phyloP scores from a whole-genome alignment of 805 yeast genomes.

The Saccharomycopsis guyanensis region DNA sequence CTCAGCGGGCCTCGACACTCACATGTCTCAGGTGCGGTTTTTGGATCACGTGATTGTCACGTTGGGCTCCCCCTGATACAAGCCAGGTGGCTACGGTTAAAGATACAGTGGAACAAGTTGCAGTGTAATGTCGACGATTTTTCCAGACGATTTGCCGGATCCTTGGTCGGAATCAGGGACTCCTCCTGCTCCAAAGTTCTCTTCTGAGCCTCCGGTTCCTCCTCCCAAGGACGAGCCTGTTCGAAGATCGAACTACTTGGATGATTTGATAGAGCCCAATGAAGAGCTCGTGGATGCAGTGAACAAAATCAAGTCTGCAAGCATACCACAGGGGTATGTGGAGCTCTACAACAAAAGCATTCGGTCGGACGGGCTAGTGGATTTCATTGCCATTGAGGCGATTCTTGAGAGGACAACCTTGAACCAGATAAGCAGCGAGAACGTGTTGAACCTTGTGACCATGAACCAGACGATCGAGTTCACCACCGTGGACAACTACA shows the following conservation, averaged over 20 bases:
- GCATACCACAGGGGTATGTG: slow-evolving; percentile 9
- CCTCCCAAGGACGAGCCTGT: background rate
- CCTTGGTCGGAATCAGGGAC: slow-evolving; percentile 21
- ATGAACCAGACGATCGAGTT: slow-evolving; percentile 10
- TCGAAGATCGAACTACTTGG: slow-evolving; percentile 10
- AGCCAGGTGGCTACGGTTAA: too few relatives aligned
- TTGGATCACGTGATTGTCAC: too few relatives aligned
- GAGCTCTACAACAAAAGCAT: slow-evolving; percentile 4
- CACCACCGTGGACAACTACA: slow-evolving; percentile 6
- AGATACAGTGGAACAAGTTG: too few relatives aligned
- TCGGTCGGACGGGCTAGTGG: slow-evolving; percentile 13
- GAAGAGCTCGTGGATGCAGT: slow-evolving; percentile 10
- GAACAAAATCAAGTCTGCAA: background rate
- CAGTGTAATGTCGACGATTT: too few relatives aligned
- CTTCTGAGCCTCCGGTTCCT: too few relatives aligned
- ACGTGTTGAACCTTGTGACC: slow-evolving; percentile 16
- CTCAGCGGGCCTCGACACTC: too few relatives aligned
- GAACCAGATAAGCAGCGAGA: slow-evolving; percentile 19
- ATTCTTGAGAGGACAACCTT: slow-evolving; percentile 15
- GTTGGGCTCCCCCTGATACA: too few relatives aligned
- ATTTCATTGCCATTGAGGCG: slow-evolving; percentile 8
- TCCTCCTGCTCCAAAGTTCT: too few relatives aligned
- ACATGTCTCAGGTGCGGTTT: too few relatives aligned
- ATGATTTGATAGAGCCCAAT: slow-evolving; percentile 13
- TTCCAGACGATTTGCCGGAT: too few relatives aligned